These are phyloP conservation scores for Immersiella caudata DNA, from an alignment of 495 filamentous ascomycete genomes.

Conservation along the genomic window DNA sequence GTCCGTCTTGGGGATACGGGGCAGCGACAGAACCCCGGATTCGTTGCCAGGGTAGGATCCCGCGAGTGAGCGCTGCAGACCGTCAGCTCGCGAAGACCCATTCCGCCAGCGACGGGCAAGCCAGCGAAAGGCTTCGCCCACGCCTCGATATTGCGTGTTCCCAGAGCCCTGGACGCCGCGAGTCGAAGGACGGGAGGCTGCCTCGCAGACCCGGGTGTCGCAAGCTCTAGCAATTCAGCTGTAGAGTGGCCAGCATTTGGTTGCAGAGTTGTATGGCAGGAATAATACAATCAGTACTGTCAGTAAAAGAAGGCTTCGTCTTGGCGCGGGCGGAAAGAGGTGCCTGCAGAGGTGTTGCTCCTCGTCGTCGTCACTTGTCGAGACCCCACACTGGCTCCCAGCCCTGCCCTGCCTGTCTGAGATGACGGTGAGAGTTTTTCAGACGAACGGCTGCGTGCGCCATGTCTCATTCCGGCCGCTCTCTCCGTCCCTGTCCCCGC, in stretches of 20 bases:
- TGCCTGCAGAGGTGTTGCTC: neutral
- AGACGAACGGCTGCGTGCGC: slow-evolving; percentile 19
- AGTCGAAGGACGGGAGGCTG: neutral
- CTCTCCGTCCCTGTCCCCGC: slow-evolving; percentile 9
- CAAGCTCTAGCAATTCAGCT: slow-evolving; percentile 5
- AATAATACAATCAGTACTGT: too few relatives aligned
- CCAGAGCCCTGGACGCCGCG: slow-evolving; percentile 17
- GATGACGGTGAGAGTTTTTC: slow-evolving; percentile 14
- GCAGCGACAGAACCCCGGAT: slow-evolving; percentile 38
- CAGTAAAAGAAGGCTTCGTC: neutral
- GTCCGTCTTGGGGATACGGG: slow-evolving; percentile 32
- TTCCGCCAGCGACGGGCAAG: slow-evolving; percentile 3
- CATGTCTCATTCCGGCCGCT: slow-evolving; percentile 23
- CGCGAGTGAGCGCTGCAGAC: slow-evolving; percentile 36
- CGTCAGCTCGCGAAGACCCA: slow-evolving; percentile 21
- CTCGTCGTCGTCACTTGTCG: neutral
- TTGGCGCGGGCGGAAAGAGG: slow-evolving; percentile 10
- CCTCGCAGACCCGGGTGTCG: slow-evolving; percentile 4
- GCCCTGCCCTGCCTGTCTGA: slow-evolving; percentile 16
- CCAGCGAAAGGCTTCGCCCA: slow-evolving; percentile 6
- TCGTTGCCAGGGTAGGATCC: slow-evolving; percentile 41
- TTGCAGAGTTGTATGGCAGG: too few relatives aligned
- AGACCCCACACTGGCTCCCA: slow-evolving; percentile 9
- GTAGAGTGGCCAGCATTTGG: too few relatives aligned
- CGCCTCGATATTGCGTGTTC: slow-evolving; percentile 18